Evolutionary conservation across 345 rosid genomes (phyloP), one percentile per base, ranked within the genome.

Genomic region (Stellera chamaejasme): DNA sequence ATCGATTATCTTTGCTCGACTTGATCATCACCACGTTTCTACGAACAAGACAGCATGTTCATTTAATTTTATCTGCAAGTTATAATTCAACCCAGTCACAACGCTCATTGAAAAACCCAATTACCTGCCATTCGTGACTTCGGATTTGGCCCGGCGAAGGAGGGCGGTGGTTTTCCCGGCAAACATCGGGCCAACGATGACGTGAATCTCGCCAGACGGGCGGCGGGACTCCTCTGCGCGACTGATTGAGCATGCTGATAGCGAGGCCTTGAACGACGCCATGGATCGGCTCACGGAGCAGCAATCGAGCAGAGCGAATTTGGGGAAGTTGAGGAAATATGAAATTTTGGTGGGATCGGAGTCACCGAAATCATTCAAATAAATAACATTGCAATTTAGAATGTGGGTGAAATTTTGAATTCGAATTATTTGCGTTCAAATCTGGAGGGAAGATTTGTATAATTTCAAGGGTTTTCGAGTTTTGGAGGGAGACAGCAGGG

Each of bases 131-230:
- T 46, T 55, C 68, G 52, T 66, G 72, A 67, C 64, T 60, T 81
- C 97, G 2, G 82, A 79, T 32, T 66, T 77, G 76, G 86, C 73
- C n/a, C 83, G 96, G 56, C 91, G 96, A 69, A 93, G 96, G 27
- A 93, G 94, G 7, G 93, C 83, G 1, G 97, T 93, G 58, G 97
- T 84, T 60, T 93, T 93, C 47, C 99, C 97, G 11, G 97, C 86
- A 27, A 93, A 93, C 97, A 93, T 86, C 50, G 97, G 96, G 5
- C 97, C 96, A 13, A 72, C 66, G 60, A 93, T 84, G 55, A 93
- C 89, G 61, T 93, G 99, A 42, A 93, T 54, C 61, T 86, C 81
- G 13, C 97, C 94, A n/a, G 72, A 57, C 11, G 62, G 66, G 0
- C 55, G 39, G 11, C 10, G 63, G 14, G n/a, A 28, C n/a, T 55